Percentiles rank a stretch among this genome's conserved stretches.
These are phyloP conservation scores for Sequoia sempervirens DNA, from an alignment of 75 land plant genomes.

Conservation along the genomic window DNA sequence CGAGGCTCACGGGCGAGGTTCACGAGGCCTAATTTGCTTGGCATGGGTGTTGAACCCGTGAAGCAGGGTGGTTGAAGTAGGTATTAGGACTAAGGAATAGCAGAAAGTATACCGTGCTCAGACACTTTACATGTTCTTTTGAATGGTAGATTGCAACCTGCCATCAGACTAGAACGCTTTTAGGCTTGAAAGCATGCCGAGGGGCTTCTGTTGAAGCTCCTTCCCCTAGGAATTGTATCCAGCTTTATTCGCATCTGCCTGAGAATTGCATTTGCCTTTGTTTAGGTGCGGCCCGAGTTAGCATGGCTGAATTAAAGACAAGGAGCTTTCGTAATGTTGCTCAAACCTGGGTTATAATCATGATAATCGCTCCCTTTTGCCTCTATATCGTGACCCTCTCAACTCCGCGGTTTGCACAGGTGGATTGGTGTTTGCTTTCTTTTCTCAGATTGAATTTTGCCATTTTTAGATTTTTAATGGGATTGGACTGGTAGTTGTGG, in stretches of 20 bases:
- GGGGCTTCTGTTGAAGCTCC: neutral
- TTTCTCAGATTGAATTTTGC: neutral
- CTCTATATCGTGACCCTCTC: neutral
- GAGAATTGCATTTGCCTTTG: neutral
- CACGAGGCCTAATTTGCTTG: neutral
- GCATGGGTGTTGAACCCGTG: neutral
- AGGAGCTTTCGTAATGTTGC: neutral
- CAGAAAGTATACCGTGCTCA: neutral
- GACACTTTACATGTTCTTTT: neutral
- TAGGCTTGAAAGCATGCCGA: neutral
- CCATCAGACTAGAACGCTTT: neutral
- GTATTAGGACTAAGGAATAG: neutral
- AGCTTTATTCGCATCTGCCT: neutral
- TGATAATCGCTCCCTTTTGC: neutral
- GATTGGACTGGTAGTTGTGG: neutral
- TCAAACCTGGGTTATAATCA: neutral
- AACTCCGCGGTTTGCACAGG: neutral
- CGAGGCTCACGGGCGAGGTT: neutral
- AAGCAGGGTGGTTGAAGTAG: neutral
- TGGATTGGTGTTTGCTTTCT: neutral
- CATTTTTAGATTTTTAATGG: neutral
- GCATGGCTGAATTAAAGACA: neutral
- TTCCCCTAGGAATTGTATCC: neutral
- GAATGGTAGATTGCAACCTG: neutral
- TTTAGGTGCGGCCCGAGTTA: neutral